Base-by-base conservation (phyloP, 768 basidiomycete species). In the Boletus subparvulus region DNA sequence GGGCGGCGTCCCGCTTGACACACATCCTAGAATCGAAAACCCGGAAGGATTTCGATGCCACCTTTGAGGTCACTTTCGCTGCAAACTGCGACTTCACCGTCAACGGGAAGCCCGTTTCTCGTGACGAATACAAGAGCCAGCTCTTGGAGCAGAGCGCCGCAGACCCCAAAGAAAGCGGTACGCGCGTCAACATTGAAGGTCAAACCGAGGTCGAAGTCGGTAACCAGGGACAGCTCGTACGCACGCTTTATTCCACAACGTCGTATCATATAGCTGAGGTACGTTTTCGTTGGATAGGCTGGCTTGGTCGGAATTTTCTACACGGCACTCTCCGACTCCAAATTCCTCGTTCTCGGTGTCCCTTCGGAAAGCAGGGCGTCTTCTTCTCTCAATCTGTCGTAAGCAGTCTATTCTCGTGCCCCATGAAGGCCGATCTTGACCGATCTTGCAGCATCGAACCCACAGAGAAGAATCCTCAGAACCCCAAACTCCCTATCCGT, bases 51-150 rank as follows among this genome's bases (percentile, higher is more conserved):
- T 78, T 80, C 55, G 55, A 73, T 46, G 33, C 56, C 19, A 72
- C 75, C 0, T 78, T 82, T 65, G 74, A 81, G 36, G 64, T 55
- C 2, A 77, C 78, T 56, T 64, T 83, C 55, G 71, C 76, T 8
- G 32, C 65, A 37, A 24, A 76, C 16, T 73, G 69, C 30, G 64
- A 58, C 1, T 66, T 81, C 53, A 72, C 68, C 4, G 64, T 82
- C 52, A 83, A 83, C 58, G 80, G 77, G 17, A 65, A 69, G 26
- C 32, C 65, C 14, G 28, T 76, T 36, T 69, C 75, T 26, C 76
- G 77, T 24, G 72, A 72, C 0, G 69, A 74, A 24, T 82, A 80
- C 69, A 73, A 76, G 62, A 41, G 66, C 47, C 68, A 71, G 47
- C 59, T 82, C 33, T 72, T 66, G 26, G 36, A 47, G 24, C 59